Percentiles rank a stretch among this genome's conserved stretches.
Evolutionary conservation across 495 filamentous ascomycete genomes (phyloP).

Genomic region (Melanomma pulvis-pyrius): DNA sequence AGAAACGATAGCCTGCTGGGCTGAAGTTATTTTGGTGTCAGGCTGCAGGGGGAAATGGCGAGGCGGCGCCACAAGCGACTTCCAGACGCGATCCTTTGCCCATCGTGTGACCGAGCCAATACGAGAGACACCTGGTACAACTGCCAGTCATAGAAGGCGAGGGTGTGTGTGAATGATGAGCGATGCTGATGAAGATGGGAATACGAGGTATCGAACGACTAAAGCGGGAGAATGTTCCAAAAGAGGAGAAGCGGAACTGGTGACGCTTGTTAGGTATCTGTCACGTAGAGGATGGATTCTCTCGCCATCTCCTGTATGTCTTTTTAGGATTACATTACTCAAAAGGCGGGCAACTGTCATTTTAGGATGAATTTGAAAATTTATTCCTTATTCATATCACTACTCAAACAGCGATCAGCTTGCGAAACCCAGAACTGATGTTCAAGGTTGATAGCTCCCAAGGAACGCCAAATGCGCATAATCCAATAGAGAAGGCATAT

Average conservation of each 20-base stretch:
- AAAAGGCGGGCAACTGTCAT: no score
- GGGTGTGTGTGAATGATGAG: background rate
- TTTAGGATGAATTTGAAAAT: background rate
- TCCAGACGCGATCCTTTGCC: background rate
- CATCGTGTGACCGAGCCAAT: background rate
- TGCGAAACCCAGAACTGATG: background rate
- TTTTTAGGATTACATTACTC: no score
- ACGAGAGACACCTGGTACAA: background rate
- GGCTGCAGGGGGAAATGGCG: background rate
- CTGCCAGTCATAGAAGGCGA: background rate
- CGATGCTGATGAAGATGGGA: background rate
- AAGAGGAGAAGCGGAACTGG: background rate
- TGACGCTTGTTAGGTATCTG: background rate
- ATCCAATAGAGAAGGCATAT: no score
- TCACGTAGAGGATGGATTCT: background rate
- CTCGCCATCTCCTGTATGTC: no score
- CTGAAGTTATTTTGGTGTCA: background rate
- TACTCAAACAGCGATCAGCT: background rate
- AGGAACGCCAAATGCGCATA: no score
- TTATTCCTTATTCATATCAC: constrained; percentile 1
- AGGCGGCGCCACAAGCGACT: background rate
- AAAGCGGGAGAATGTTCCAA: background rate
- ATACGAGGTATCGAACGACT: background rate
- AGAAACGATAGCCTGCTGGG: background rate
- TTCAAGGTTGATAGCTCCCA: no score